phyloP scores from a whole-genome alignment of 768 basidiomycete genomes.

The Psilocybe azurescens region DNA sequence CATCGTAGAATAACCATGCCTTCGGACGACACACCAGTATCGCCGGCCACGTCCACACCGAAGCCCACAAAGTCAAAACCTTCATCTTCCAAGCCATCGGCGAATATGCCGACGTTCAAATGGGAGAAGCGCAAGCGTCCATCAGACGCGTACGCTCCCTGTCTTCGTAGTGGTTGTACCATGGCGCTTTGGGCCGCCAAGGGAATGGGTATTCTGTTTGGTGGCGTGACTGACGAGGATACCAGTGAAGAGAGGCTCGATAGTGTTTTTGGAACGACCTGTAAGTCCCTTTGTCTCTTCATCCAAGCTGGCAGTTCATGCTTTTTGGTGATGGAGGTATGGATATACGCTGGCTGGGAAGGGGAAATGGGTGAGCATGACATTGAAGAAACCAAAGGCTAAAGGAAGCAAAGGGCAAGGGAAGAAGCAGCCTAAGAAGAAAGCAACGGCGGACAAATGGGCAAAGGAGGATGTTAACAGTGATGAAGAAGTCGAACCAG shows the following conservation, averaged over 20 bases:
- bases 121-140: slow-evolving; percentile 87
- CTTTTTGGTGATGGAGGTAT: slow-evolving; percentile 48
- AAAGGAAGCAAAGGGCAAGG: slow-evolving; percentile 38
- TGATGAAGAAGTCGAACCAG: slow-evolving; percentile 1
- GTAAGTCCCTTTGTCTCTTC: slow-evolving; percentile 45
- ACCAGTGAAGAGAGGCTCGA: slow-evolving; percentile 83
- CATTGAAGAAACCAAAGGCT: slow-evolving; percentile 75
- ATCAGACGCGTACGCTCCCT: slow-evolving; percentile 73
- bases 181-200: slow-evolving; percentile 82
- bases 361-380: slow-evolving; percentile 80
- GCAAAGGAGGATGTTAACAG: slow-evolving; percentile 18
- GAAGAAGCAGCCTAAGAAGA: slow-evolving; percentile 48
- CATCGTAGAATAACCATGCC: slow-evolving; percentile 27
- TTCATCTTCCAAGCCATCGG: slow-evolving; percentile 38
- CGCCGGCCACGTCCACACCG: slow-evolving; percentile 21
- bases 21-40: slow-evolving; percentile 17
- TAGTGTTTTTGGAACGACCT: slow-evolving; percentile 86
- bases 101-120: slow-evolving; percentile 51
- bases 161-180: slow-evolving; percentile 79
- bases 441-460: slow-evolving; percentile 15
- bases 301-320: background rate
- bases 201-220: slow-evolving; percentile 79
- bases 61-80: slow-evolving; percentile 33
- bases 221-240: slow-evolving; percentile 89
- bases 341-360: slow-evolving; percentile 78